Evolutionary conservation across 202 grass and related monocot genomes (phyloP).

Genomic region (Carex arenaria): DNA sequence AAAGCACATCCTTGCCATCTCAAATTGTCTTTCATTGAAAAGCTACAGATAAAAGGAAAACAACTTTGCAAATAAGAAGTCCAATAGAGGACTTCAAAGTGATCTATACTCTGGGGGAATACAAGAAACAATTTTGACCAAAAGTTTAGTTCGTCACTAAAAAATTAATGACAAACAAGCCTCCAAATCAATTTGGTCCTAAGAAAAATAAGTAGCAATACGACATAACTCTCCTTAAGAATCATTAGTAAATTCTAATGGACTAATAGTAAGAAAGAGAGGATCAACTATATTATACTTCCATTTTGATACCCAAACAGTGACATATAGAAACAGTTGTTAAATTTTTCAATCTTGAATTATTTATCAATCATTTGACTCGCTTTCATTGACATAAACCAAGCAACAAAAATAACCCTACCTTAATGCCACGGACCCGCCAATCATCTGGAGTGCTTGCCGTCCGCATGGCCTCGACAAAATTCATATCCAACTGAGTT

Average conservation of each 20-base stretch:
- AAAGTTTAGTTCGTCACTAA: neutral
- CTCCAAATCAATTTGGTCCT: neutral
- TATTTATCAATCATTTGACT: neutral
- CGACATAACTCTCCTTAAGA: neutral
- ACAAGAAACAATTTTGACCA: neutral
- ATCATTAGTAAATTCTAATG: neutral
- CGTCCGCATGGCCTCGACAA: conserved; percentile 54
- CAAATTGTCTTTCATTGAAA: conserved; percentile 73
- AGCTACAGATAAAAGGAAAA: conserved; percentile 38
- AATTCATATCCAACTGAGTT: conserved; percentile 52
- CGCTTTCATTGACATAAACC: neutral
- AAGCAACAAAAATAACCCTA: conserved; percentile 16
- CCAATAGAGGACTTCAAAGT: neutral
- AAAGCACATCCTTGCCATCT: conserved; percentile 85
- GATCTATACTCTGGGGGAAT: neutral
- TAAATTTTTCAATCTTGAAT: neutral
- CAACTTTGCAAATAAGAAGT: neutral
- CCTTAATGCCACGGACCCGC: conserved; percentile 63
- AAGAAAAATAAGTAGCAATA: neutral
- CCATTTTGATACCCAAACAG: neutral
- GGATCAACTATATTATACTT: neutral
- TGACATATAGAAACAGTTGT: neutral
- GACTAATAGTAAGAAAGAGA: neutral
- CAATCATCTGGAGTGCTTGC: conserved; percentile 75
- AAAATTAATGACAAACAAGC: neutral